Percentiles rank a stretch among this genome's conserved stretches.
These are phyloP conservation scores for Penicillium sp. DNA, from an alignment of 2,329 filamentous ascomycete genomes.

Conservation along the genomic window DNA sequence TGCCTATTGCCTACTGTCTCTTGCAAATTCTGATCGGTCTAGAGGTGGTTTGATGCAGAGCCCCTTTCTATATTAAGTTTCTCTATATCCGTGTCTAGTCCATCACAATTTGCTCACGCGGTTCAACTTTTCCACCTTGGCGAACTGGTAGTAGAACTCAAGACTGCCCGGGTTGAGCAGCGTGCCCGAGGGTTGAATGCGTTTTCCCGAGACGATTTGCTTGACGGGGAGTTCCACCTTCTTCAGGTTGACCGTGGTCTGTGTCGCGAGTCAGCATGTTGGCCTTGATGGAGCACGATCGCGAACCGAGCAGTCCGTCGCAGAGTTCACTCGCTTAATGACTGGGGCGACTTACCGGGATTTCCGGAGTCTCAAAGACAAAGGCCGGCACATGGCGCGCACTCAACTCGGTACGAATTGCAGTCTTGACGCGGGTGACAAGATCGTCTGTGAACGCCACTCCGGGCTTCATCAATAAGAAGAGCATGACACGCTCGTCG, in stretches of 20 bases:
- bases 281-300: no score
- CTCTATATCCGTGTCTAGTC: no score
- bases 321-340: no score
- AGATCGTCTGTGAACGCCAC: slow-evolving; percentile 19
- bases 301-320: no score
- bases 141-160: slow-evolving; percentile 73
- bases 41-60: no score
- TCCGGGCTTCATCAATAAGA: slow-evolving; percentile 50
- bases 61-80: no score
- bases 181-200: slow-evolving; percentile 68
- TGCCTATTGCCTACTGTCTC: no score
- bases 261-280: slow-evolving; percentile 28
- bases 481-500: slow-evolving; percentile 56
- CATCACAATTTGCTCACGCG: slow-evolving; percentile 16
- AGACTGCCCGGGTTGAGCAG: slow-evolving; percentile 69
- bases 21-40: no score
- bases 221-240: slow-evolving; percentile 82
- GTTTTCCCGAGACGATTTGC: slow-evolving; percentile 70
- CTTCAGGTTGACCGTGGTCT: slow-evolving; percentile 77
- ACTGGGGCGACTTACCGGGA: slow-evolving; percentile 45
- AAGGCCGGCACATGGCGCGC: slow-evolving; percentile 72
- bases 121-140: slow-evolving; percentile 56
- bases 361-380: slow-evolving; percentile 73
- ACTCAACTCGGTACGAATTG: slow-evolving; percentile 60
- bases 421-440: slow-evolving; percentile 54